Base-by-base conservation (phyloP, 306 rosid species). In the Hippophae rhamnoides region DNA sequence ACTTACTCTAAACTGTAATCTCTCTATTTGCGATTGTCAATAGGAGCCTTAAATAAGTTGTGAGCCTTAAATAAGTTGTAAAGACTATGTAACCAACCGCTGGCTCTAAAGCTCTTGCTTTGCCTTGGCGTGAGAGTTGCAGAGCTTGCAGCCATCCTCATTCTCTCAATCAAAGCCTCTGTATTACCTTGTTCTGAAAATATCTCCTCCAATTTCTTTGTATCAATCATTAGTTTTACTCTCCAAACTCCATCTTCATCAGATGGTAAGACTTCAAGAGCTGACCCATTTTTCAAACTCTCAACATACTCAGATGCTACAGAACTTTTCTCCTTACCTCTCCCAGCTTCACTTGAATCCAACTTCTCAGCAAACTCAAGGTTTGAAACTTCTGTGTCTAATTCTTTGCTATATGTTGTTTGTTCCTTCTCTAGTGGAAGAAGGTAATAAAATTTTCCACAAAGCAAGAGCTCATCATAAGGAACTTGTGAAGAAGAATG, bases 361-460 rank as follows among this genome's bases (percentile, higher is more conserved):
- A 71, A 49, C 43, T 59, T 43, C 59, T 10, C 70, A 48, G 55
- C 26, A 8, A n/a, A 13, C 66, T 23, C 57, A 13, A 14, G 7
- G 42, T 45, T 41, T 43, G 56, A 43, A 47, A 48, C 74, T 9
- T 57, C 46, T 18, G 45, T 64, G 14, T 57, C 50, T 50, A 57
- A 72, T 14, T 55, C 62, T 11, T 47, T 43, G 6, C 41, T 9
- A 10, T 54, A 10, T 18, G 10, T 42, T 23, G 41, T 6, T 6
- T n/a, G 61, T 26, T 41, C 52, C 71, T 41, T 23, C 62, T 43
- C 61, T 8, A 74, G 54, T 5, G 95, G 95, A 69, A 81, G 90
- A 74, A 86, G 84, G 68, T 79, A 86, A 73, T 83, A 80, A 7
- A 75, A 71, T 52, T 75, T 67, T 31, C 82, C 95, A 38, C 74